Evolutionary conservation across 1,284 basidiomycete genomes (phyloP), one percentile per base, ranked within the genome.

Genomic region (Cryptococcus sp.): DNA sequence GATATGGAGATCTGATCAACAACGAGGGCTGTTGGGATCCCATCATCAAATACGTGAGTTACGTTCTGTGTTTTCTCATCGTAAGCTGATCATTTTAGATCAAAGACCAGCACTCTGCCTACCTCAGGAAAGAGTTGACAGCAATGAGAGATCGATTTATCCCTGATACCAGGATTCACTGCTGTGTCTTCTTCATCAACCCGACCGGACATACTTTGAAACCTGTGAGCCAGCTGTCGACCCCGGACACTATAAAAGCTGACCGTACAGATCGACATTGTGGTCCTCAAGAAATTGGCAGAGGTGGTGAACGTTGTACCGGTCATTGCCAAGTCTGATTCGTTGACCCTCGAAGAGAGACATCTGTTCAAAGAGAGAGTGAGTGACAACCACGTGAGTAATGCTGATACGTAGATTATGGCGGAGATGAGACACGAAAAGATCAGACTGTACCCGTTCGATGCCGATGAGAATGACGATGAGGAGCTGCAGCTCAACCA

Each of bases 1-100:
- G 96, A 41, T 98, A 96, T 71, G 96, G 94, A 53, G 96, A 98
- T 82, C 90, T 94, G 71, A 86, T 98, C 75, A 97, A 98, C 84
- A 98, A 98, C 77, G 96, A 98, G 77, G 90, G 90, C 77, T 98
- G 96, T 83, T 98, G 95, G 95, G 95, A 98, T 73, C 90, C 95
- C 34, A 97, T 98, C 68, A 84, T 98, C 77, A 96, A 96, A 80
- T 96, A 98, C 79, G 98, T 97, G 80, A 90, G 70, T 66, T 30
- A 4, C 6, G 35, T 15, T 48, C 46, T 32, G 32, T 45, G 10
- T 36, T 33, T 32, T 34, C 8, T 5, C n/a, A 35, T 10, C 52
- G 4, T n/a, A 11, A 41, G 36, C 42, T 5, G 13, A 31, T 15
- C 48, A 46, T 33, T n/a, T 37, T 58, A 76, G 72, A 78, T 78